A percentile compares a stretch with the other conserved stretches of the same genome.
Evolutionary conservation across 2,329 filamentous ascomycete genomes (phyloP).

Genomic region (Sporothrix globosa): DNA sequence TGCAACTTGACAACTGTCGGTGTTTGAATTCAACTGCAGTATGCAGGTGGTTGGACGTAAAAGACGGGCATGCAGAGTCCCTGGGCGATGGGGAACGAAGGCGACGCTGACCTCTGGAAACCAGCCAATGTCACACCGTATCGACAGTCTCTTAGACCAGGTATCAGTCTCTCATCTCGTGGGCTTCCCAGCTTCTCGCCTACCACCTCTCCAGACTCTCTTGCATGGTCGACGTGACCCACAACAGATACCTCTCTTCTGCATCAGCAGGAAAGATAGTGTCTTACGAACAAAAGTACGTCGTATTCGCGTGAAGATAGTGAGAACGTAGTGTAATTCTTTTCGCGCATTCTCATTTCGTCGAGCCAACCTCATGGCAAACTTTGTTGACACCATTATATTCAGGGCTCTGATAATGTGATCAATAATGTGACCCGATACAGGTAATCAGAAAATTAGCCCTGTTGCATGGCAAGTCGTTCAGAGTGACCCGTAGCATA

Average conservation of each 20-base stretch:
- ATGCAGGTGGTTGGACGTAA: not conserved
- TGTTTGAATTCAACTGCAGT: slow-evolving; percentile 1
- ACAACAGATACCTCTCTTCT: not conserved
- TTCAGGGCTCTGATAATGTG: no score
- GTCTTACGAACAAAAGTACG: no score
- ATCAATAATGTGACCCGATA: no score
- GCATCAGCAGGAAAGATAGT: not conserved
- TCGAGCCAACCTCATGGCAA: no score
- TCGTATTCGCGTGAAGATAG: not conserved
- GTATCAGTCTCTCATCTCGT: not conserved
- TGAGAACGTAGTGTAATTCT: not conserved
- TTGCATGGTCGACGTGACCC: not conserved
- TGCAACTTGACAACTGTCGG: not conserved
- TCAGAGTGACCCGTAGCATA: not conserved
- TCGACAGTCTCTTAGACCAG: not conserved
- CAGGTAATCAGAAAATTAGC: no score
- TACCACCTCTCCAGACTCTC: not conserved
- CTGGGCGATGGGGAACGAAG: not conserved
- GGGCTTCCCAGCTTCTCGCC: not conserved
- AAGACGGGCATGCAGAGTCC: not conserved
- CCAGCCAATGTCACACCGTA: not conserved
- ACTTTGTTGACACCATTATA: no score
- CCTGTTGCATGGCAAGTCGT: not conserved
- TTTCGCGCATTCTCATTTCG: not conserved
- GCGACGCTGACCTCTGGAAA: not conserved